A percentile compares a stretch with the other conserved stretches of the same genome.
Evolutionary conservation across 73 alveolate species (phyloP).

Genomic region (Paramecium sonneborni): DNA sequence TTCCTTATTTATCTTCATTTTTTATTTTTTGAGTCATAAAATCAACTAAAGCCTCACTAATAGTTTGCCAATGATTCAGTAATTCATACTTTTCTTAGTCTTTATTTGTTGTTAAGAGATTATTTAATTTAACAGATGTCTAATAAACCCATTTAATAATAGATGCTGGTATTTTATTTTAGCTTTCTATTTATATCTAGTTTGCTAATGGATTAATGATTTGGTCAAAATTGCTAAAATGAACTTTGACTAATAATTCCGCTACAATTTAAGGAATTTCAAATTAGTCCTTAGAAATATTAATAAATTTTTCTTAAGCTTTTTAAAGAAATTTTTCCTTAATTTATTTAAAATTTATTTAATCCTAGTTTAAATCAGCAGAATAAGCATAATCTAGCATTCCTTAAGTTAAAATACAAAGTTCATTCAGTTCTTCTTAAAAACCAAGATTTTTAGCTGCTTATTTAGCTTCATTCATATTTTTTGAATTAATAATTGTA

Average conservation of each 20-base stretch:
- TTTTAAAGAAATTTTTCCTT: conserved; percentile 4
- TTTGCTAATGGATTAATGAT: conserved; percentile 36
- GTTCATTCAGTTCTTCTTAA: conserved; percentile 17
- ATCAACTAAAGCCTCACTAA: conserved; percentile 30
- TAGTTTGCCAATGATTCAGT: background rate
- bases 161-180: background rate
- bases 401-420: conserved; percentile 15
- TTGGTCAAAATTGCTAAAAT: background rate
- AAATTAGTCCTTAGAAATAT: background rate
- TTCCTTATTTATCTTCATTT: conserved; percentile 12
- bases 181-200: background rate
- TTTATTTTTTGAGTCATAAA: background rate
- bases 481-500: background rate
- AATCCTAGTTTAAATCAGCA: background rate
- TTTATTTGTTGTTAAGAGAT: background rate
- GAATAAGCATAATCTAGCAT: conserved; percentile 16
- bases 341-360: background rate
- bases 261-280: conserved; percentile 20
- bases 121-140: background rate
- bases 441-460: background rate
- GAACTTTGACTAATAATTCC: background rate
- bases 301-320: conserved; percentile 1
- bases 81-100: background rate
- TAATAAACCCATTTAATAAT: conserved; percentile 7
- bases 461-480: conserved; percentile 4